These are phyloP conservation scores for Ormosia semicastrata DNA, from an alignment of 306 rosid species.

Conservation along the genomic window DNA sequence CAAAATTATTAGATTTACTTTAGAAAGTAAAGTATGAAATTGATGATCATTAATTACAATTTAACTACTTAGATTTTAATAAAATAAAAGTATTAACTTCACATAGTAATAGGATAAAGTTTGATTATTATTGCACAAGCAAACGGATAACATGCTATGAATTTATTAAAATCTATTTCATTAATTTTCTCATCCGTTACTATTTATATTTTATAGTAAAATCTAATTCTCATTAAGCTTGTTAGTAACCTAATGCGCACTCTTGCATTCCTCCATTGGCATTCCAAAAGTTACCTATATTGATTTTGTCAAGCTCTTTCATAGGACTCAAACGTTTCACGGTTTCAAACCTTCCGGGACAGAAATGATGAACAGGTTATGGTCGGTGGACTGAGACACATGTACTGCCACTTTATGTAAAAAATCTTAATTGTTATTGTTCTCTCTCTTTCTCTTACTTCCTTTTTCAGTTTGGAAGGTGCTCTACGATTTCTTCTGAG, in stretches of 20 bases:
- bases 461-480: not conserved
- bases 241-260: not conserved
- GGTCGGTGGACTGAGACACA: slow-evolving; percentile 13
- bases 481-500: not conserved
- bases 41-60: not conserved
- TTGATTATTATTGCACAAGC: not conserved
- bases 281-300: not conserved
- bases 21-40: not conserved
- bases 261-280: not conserved
- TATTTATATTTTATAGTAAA: not conserved
- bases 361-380: slow-evolving; percentile 21
- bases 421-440: not conserved
- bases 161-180: not conserved
- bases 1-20: not conserved
- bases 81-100: not conserved
- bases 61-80: not conserved
- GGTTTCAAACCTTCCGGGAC: slow-evolving; percentile 23
- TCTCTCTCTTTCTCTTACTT: not conserved
- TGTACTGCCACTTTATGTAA: not conserved
- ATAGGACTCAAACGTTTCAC: not conserved
- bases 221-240: not conserved
- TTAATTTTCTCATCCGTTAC: not conserved
- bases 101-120: not conserved
- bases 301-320: not conserved
- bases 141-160: not conserved